These are phyloP conservation scores for Euphorbia schlechtendalii DNA, from an alignment of 441 rosid genomes.

Conservation along the genomic window DNA sequence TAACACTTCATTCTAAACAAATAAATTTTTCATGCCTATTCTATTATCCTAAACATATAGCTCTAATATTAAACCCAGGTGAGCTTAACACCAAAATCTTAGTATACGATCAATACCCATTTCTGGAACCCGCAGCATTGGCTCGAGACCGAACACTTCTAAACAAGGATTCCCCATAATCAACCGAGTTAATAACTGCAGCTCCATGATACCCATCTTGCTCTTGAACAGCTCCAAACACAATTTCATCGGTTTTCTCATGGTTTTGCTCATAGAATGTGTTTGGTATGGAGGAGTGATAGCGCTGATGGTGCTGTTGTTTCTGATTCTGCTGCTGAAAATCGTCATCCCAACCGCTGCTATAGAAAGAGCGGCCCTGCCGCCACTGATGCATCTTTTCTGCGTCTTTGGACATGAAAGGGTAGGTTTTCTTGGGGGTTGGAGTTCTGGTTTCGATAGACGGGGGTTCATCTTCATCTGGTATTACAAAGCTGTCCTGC, in stretches of 20 bases:
- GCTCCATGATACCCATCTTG: slow-evolving; percentile 38
- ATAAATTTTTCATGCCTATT: slow-evolving; percentile 23
- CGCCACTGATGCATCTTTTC: slow-evolving; percentile 86
- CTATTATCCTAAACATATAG: slow-evolving; percentile 23
- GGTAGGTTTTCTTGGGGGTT: slow-evolving; percentile 74
- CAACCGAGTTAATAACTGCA: slow-evolving; percentile 46
- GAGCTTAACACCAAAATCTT: slow-evolving; percentile 26
- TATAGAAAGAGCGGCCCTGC: slow-evolving; percentile 66
- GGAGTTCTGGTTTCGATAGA: slow-evolving; percentile 70
- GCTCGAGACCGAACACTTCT: slow-evolving; percentile 39
- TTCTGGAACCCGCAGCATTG: slow-evolving; percentile 33
- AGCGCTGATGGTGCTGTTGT: slow-evolving; percentile 58
- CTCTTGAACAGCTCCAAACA: slow-evolving; percentile 87
- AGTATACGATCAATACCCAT: slow-evolving; percentile 40
- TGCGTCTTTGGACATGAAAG: slow-evolving; percentile 90
- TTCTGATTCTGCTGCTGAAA: slow-evolving; percentile 47
- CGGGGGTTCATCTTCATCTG: slow-evolving; percentile 86
- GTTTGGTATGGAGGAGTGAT: slow-evolving; percentile 60
- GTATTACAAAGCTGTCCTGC: slow-evolving; percentile 91
- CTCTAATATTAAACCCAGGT: slow-evolving; percentile 22
- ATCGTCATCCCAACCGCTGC: slow-evolving; percentile 60
- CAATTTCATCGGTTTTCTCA: slow-evolving; percentile 73
- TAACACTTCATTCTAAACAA: slow-evolving; percentile 24
- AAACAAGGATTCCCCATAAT: slow-evolving; percentile 41
- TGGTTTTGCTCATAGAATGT: slow-evolving; percentile 67